These are phyloP conservation scores for Gossypium mustelinum DNA, from an alignment of 345 rosid species.

Conservation along the genomic window DNA sequence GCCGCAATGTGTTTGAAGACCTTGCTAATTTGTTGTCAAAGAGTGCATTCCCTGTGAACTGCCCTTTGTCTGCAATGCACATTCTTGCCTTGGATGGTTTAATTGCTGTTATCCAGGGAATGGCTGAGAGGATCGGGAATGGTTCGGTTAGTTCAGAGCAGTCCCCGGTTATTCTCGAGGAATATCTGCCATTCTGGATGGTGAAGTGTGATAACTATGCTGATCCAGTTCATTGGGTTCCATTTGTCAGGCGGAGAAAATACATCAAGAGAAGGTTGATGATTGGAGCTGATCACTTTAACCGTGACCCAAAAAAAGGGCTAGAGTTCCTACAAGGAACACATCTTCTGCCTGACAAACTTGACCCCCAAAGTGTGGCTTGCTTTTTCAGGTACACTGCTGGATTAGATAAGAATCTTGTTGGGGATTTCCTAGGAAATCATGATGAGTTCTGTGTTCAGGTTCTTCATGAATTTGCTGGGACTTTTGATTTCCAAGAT, in stretches of 20 bases:
- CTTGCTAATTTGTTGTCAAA: conserved; percentile 88
- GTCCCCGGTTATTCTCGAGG: conserved; percentile 68
- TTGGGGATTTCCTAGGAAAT: conserved; percentile 97
- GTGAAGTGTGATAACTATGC: conserved; percentile 80
- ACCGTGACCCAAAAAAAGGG: conserved; percentile 99
- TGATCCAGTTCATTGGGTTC: conserved; percentile 89
- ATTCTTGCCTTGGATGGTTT: conserved; percentile 95
- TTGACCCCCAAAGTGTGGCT: conserved; percentile 99
- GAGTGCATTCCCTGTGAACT: conserved; percentile 97
- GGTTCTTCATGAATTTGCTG: conserved; percentile 98
- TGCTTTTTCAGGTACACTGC: conserved; percentile 97
- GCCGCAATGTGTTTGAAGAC: conserved; percentile 96
- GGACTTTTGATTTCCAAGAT: conserved; percentile 95
- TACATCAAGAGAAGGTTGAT: conserved; percentile 93
- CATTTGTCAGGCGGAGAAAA: conserved; percentile 85
- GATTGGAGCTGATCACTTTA: conserved; percentile 99
- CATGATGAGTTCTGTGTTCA: conserved; percentile 98
- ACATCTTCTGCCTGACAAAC: conserved; percentile 96
- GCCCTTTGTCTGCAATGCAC: conserved; percentile 95
- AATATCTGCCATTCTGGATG: conserved; percentile 97
- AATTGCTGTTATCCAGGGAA: conserved; percentile 93
- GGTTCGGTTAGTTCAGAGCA: conserved; percentile 63
- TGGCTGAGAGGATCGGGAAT: conserved; percentile 96
- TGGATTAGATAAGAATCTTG: conserved; percentile 97
- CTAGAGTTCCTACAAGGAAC: conserved; percentile 97